These are phyloP conservation scores for Esteya vermicola DNA, from an alignment of 2,329 filamentous ascomycete species.

Conservation along the genomic window DNA sequence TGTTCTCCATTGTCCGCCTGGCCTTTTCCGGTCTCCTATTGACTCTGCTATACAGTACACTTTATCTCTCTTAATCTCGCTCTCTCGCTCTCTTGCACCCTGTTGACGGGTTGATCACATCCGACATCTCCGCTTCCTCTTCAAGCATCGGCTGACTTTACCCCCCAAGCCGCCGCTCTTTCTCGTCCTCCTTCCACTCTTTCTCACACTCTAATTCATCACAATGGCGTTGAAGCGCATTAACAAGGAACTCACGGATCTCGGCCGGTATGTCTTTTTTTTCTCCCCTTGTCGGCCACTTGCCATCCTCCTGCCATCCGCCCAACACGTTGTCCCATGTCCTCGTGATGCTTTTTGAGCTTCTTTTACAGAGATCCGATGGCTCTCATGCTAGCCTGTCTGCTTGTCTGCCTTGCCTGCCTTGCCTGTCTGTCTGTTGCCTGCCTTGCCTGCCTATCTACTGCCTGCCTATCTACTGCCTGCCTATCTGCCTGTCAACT, in stretches of 20 bases:
- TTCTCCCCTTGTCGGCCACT: constrained; percentile 1
- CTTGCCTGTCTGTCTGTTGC: background rate
- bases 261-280: constrained; percentile 53
- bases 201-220: constrained; percentile 9
- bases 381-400: too few relatives aligned
- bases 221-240: constrained; percentile 84
- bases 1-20: constrained; percentile 3
- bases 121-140: too few relatives aligned
- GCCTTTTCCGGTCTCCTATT: too few relatives aligned
- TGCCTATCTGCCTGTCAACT: background rate
- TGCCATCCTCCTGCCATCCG: background rate
- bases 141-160: background rate
- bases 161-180: background rate
- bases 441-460: background rate
- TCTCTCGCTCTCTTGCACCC: too few relatives aligned
- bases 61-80: too few relatives aligned
- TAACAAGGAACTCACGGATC: constrained; percentile 85
- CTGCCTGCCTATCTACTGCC: background rate
- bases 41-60: too few relatives aligned
- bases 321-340: background rate
- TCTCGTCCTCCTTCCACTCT: constrained; percentile 3
- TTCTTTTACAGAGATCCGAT: too few relatives aligned
- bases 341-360: too few relatives aligned
- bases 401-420: background rate
- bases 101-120: too few relatives aligned